Evolutionary conservation across 2,329 filamentous ascomycete species (phyloP), one percentile per base, ranked within the genome.

Genomic region (Fusarium mangiferae): DNA sequence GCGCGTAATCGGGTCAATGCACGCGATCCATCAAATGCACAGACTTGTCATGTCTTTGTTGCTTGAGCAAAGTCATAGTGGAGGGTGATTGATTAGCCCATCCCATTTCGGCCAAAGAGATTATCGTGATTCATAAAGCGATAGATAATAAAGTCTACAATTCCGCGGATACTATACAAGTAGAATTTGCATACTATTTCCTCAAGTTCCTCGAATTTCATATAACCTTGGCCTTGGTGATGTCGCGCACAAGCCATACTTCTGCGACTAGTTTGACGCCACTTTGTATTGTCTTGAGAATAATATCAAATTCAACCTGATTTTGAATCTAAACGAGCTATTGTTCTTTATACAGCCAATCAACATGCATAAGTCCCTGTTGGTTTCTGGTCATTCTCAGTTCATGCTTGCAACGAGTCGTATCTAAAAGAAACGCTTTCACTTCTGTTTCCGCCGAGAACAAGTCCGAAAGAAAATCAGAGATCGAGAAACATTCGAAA

Each of bases 201-300:
- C 24, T 8, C 7, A 28, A 22, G 11, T 9, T 18, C 14, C 14
- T 28, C 5, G 12, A n/a, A 42, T 44, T 24, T 20, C 12, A 11
- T 56, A 20, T 11, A 12, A 41, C 2, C 4, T 17, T 36, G 7
- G 11, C 39, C 10, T 8, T n/a, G 24, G 17, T 42, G 22, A 39
- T 28, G 10, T 39, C 0, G 24, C 15, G 51, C 26, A 5, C 41
- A 48, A 33, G 0, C 18, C 11, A n/a, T 5, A 39, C 12, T n/a
- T 22, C 24, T n/a, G 26, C 9, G 17, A 36, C 46, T 28, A 52
- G 35, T 17, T 52, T 2, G 13, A 51, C 64, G 66, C 66, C 64
- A 68, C 66, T 49, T 54, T 46, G 18, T 6, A 68, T 68, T 68
- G 64, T 63, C 22, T 44, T 55, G 8, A n/a, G 20, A 26, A 52